Base-by-base conservation (phyloP, 2,329 filamentous ascomycete species). In the Plenodomus biglobosus region DNA sequence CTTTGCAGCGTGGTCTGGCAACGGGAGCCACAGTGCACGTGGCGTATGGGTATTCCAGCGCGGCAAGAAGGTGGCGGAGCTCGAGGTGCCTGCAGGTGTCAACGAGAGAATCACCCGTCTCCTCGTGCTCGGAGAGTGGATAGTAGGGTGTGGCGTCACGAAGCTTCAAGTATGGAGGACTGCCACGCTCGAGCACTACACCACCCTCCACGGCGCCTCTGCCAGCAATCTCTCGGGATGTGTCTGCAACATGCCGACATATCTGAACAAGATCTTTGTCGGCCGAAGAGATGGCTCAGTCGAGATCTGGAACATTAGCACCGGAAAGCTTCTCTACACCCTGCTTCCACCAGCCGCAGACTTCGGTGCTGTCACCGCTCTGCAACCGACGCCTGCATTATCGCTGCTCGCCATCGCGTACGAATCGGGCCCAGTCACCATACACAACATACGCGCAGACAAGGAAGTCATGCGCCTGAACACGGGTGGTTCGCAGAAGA, bases 261-360 rank as follows among this genome's bases (percentile, higher is more conserved):
- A 91, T 71, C 74, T 99, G 52, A 99, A 99, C 78, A 99, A 99
- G 73, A 83, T 99, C 38, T 90, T 97, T 57, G 88, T 90, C 2
- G 95, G 90, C 8, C 85, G 90, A 62, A 83, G 82, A 55, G 91
- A 99, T 69, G 94, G 94, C 6, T 87, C 85, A 71, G 86, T 96
- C 8, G 94, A 99, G 67, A 95, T 99, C 42, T 99, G 94, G 92
- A 99, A 99, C 67, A 78, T 99, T 52, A 95, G 88, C 68, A 96
- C 90, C 3, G 92, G 80, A 40, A 96, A 95, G 71, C 79, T 96
- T 44, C 84, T 99, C 21, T 95, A 96, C 72, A 95, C 91, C 1
- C 86, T 99, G 42, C 76, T 94, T 13, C 88, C 94, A 1, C 85
- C 88, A 0, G 81, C 82, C 8, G 78, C 85, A 2, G 80, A 85